These are phyloP conservation scores for Penicillium desertorum DNA, from an alignment of 495 filamentous ascomycete genomes.

Conservation along the genomic window DNA sequence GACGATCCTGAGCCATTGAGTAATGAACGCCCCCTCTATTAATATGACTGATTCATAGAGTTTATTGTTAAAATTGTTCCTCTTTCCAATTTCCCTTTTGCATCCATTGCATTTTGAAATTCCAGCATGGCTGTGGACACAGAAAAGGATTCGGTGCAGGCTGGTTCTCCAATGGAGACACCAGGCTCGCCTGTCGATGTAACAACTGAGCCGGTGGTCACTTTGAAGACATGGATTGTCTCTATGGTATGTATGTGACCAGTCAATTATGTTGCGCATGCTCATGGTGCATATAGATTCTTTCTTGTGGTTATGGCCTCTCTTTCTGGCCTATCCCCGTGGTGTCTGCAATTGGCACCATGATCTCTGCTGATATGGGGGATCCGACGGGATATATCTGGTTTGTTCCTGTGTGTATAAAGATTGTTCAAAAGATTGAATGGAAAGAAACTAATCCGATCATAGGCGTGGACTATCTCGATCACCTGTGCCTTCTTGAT, in stretches of 20 bases:
- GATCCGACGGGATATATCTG: constrained; percentile 24
- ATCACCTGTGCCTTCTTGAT: constrained; percentile 30
- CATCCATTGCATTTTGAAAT: background rate
- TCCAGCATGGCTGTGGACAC: constrained; percentile 14
- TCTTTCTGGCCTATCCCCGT: constrained; percentile 29
- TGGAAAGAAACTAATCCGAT: background rate
- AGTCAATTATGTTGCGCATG: background rate
- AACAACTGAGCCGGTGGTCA: constrained; percentile 20
- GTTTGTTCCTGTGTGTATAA: constrained; percentile 24
- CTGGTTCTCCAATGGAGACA: constrained; percentile 10
- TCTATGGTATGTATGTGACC: constrained; percentile 16
- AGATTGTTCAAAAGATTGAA: background rate
- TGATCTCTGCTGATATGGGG: constrained; percentile 26
- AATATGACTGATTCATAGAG: background rate
- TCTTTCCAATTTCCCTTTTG: background rate
- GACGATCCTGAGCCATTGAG: constrained; percentile 5
- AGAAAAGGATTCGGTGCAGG: constrained; percentile 11
- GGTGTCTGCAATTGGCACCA: constrained; percentile 21
- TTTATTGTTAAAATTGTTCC: background rate
- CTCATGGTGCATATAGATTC: constrained; percentile 19
- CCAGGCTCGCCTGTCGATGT: constrained; percentile 10
- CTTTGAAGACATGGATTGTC: constrained; percentile 30
- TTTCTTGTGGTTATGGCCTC: constrained; percentile 31
- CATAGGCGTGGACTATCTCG: constrained; percentile 29
- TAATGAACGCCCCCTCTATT: background rate